These are phyloP conservation scores for Westerdykella aurantiaca DNA, from an alignment of 2,329 filamentous ascomycete species.

Conservation along the genomic window DNA sequence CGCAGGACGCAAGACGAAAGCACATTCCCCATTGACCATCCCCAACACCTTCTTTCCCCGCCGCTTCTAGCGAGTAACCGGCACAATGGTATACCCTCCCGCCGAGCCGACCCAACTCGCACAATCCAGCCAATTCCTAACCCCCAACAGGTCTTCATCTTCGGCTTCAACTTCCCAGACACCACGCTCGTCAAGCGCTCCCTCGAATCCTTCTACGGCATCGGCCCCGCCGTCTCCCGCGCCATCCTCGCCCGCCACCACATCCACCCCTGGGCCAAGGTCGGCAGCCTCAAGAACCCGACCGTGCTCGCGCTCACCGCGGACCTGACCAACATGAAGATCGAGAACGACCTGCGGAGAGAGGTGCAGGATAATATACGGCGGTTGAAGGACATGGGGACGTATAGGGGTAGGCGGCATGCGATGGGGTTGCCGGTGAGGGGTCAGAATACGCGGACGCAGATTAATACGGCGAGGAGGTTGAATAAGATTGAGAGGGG, in stretches of 20 bases:
- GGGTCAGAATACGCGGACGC: slow-evolving; percentile 81
- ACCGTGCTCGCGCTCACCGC: slow-evolving; percentile 77
- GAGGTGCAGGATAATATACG: slow-evolving; percentile 78
- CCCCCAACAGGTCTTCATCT: slow-evolving; percentile 66
- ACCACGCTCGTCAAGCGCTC: slow-evolving; percentile 63
- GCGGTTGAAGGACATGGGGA: slow-evolving; percentile 82
- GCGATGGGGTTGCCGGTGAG: slow-evolving; percentile 88
- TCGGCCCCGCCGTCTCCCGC: slow-evolving; percentile 43
- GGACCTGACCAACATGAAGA: slow-evolving; percentile 83
- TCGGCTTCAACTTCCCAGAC: slow-evolving; percentile 82
- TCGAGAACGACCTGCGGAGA: slow-evolving; percentile 80
- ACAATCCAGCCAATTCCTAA: no score
- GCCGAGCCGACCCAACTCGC: no score
- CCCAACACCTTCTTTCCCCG: no score
- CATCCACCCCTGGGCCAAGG: slow-evolving; percentile 75
- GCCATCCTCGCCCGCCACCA: slow-evolving; percentile 82
- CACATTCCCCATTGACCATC: background rate
- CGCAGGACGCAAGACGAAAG: background rate
- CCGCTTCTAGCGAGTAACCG: no score
- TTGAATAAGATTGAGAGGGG: slow-evolving; percentile 55
- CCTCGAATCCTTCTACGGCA: slow-evolving; percentile 48
- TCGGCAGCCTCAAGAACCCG: slow-evolving; percentile 68
- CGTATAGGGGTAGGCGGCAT: slow-evolving; percentile 82
- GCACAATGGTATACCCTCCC: no score
- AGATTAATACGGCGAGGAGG: slow-evolving; percentile 56